Conservation (phyloP, 2,329 filamentous ascomycete genomes). For the Tricladium varicosporioides region DNA sequence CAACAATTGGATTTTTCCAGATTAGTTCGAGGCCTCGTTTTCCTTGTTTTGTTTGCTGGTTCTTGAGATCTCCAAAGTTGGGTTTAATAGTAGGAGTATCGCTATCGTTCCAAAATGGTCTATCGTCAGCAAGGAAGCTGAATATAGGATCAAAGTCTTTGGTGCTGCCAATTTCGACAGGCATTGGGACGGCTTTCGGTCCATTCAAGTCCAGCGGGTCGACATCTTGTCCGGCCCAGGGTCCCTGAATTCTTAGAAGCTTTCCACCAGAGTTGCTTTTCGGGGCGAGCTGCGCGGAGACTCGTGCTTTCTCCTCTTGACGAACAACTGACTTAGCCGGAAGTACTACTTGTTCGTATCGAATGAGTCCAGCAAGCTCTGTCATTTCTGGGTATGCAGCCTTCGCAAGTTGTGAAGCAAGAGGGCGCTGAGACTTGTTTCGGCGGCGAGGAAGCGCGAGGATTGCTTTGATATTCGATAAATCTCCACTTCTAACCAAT, state of each 20-base stretch:
- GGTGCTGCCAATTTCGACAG: slow-evolving; percentile 19
- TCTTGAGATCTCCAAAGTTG: slow-evolving; percentile 2
- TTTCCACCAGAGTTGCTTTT: slow-evolving; percentile 11
- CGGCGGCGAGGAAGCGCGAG: slow-evolving; percentile 11
- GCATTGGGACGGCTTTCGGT: slow-evolving; percentile 20
- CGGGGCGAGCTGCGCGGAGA: neutral
- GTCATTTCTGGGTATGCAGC: slow-evolving; percentile 8
- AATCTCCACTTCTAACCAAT: neutral
- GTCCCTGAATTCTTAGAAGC: slow-evolving; percentile 16
- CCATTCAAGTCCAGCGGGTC: slow-evolving; percentile 22
- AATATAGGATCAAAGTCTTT: slow-evolving; percentile 19
- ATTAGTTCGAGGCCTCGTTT: slow-evolving; percentile 3
- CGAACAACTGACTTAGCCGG: slow-evolving; percentile 13
- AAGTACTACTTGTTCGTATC: slow-evolving; percentile 8
- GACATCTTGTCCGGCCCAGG: slow-evolving; percentile 19
- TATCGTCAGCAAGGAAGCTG: slow-evolving; percentile 13
- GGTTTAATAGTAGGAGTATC: neutral
- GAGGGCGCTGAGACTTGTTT: slow-evolving; percentile 13
- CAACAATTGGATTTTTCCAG: slow-evolving; percentile 6
- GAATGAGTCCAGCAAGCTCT: slow-evolving; percentile 14
- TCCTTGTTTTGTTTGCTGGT: neutral
- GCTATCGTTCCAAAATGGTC: slow-evolving; percentile 4
- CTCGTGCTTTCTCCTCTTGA: slow-evolving; percentile 7
- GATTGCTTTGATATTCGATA: slow-evolving; percentile 9
- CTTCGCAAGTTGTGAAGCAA: slow-evolving; percentile 4